phyloP scores from a whole-genome alignment of 768 basidiomycete species.

The Mycena kentingensis region DNA sequence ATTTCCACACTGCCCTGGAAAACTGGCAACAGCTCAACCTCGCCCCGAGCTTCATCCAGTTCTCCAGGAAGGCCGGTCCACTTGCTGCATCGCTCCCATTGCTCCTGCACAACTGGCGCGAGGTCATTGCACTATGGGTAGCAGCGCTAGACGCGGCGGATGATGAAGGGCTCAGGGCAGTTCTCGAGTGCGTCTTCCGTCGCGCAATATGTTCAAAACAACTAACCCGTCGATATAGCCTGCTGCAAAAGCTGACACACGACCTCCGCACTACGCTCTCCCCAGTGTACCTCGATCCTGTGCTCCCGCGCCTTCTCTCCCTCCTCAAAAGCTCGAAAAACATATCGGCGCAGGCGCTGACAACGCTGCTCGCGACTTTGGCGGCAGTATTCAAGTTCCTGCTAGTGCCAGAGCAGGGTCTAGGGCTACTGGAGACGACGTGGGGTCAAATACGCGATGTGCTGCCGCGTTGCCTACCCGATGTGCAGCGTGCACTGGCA shows the following conservation, averaged over 20 bases:
- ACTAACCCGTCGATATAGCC: constrained; percentile 43
- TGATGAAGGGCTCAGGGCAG: constrained; percentile 68
- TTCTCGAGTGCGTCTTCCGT: constrained; percentile 67
- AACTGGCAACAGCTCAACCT: constrained; percentile 84
- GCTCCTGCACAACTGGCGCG: constrained; percentile 77
- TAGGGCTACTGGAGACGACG: constrained; percentile 55
- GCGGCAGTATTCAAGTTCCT: constrained; percentile 72
- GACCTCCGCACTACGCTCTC: constrained; percentile 79
- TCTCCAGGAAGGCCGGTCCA: constrained; percentile 59
- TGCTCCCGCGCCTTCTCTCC: constrained; percentile 57
- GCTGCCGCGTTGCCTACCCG: constrained; percentile 62
- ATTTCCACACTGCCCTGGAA: constrained; percentile 72
- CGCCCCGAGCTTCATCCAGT: constrained; percentile 70
- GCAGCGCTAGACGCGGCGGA: constrained; percentile 58
- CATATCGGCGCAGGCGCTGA: constrained; percentile 62
- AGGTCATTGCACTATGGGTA: constrained; percentile 68
- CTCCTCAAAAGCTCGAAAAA: constrained; percentile 51
- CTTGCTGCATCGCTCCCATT: constrained; percentile 78
- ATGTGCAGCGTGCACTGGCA: constrained; percentile 75
- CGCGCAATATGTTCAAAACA: constrained; percentile 1
- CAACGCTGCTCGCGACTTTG: constrained; percentile 66
- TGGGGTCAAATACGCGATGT: constrained; percentile 56
- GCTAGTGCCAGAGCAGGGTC: constrained; percentile 60
- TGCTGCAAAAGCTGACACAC: constrained; percentile 76
- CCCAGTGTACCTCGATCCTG: constrained; percentile 53